Evolutionary conservation across 768 basidiomycete genomes (phyloP).

Genomic region (Pulveroboletus sp.): DNA sequence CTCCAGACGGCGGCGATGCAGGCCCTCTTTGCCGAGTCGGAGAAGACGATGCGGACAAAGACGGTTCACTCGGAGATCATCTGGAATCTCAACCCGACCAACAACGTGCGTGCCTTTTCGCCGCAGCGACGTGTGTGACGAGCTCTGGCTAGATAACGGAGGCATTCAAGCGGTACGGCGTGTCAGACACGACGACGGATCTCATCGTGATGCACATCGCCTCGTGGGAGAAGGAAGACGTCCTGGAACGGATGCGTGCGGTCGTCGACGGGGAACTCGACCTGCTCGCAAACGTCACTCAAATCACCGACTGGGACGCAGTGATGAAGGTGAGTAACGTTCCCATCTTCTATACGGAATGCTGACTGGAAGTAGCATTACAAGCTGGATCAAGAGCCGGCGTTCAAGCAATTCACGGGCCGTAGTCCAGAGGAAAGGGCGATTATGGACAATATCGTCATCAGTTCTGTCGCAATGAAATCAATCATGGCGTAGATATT

Average conservation of each 20-base stretch:
- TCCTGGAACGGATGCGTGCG: slow-evolving; percentile 50
- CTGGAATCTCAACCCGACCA: slow-evolving; percentile 82
- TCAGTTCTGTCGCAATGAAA: slow-evolving; percentile 82
- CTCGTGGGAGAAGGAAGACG: slow-evolving; percentile 36
- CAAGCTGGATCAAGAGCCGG: slow-evolving; percentile 59
- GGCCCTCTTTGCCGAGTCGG: slow-evolving; percentile 65
- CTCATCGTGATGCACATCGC: slow-evolving; percentile 72
- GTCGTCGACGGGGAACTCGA: slow-evolving; percentile 57
- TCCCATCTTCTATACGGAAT: background rate
- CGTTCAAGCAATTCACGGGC: slow-evolving; percentile 34
- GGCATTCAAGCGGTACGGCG: slow-evolving; percentile 79
- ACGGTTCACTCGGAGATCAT: slow-evolving; percentile 90
- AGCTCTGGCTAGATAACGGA: slow-evolving; percentile 72
- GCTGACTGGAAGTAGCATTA: slow-evolving; percentile 46
- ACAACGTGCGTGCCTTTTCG: slow-evolving; percentile 54
- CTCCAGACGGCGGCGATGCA: slow-evolving; percentile 82
- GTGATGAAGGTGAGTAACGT: slow-evolving; percentile 63
- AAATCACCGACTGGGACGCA: slow-evolving; percentile 64
- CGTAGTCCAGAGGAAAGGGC: slow-evolving; percentile 35
- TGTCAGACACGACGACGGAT: slow-evolving; percentile 60
- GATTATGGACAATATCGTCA: slow-evolving; percentile 61
- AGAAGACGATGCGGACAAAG: slow-evolving; percentile 66
- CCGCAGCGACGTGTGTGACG: background rate
- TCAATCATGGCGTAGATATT: slow-evolving; percentile 42
- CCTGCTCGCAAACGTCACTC: slow-evolving; percentile 40